phyloP scores from a whole-genome alignment of 2,329 filamentous ascomycete species.

The Diaporthe batatas region DNA sequence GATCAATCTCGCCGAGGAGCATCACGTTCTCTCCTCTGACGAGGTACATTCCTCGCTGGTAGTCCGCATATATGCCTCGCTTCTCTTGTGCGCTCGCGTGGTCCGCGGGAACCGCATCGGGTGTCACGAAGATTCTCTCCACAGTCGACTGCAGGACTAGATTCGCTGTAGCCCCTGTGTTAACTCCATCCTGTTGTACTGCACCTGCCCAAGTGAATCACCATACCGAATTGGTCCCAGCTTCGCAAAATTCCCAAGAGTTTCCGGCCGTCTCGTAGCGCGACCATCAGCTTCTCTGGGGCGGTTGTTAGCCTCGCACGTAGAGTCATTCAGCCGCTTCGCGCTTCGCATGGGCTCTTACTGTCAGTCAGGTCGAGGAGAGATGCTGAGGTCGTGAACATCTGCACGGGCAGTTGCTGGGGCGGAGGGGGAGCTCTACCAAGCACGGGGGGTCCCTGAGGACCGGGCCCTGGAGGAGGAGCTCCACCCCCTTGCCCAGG shows the following conservation, averaged over 20 bases:
- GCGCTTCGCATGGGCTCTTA: slow-evolving; percentile 62
- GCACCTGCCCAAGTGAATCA: slow-evolving; percentile 24
- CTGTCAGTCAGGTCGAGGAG: slow-evolving; percentile 96
- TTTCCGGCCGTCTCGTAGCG: slow-evolving; percentile 93
- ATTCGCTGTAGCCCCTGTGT: slow-evolving; percentile 63
- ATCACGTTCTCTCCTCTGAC: slow-evolving; percentile 98
- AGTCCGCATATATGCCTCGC: slow-evolving; percentile 81
- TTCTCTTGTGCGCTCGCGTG: slow-evolving; percentile 52
- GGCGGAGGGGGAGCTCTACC: slow-evolving; percentile 47
- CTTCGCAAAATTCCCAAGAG: slow-evolving; percentile 91
- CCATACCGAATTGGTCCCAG: slow-evolving; percentile 97
- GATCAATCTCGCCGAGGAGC: slow-evolving; percentile 93
- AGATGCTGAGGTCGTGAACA: slow-evolving; percentile 98
- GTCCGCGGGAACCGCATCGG: slow-evolving; percentile 57
- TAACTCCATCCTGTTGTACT: slow-evolving; percentile 43
- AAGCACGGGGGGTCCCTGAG: slow-evolving; percentile 44
- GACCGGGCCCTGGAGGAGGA: slow-evolving; percentile 49
- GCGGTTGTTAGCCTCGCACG: slow-evolving; percentile 22
- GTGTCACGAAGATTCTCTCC: slow-evolving; percentile 83
- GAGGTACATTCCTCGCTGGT: slow-evolving; percentile 87
- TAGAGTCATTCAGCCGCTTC: not conserved
- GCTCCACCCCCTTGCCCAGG: slow-evolving; percentile 52
- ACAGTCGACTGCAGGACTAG: slow-evolving; percentile 93
- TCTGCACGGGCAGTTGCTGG: slow-evolving; percentile 80
- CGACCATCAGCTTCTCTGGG: slow-evolving; percentile 92